These are phyloP conservation scores for Glycine soja DNA, from an alignment of 306 rosid genomes.

Conservation along the genomic window DNA sequence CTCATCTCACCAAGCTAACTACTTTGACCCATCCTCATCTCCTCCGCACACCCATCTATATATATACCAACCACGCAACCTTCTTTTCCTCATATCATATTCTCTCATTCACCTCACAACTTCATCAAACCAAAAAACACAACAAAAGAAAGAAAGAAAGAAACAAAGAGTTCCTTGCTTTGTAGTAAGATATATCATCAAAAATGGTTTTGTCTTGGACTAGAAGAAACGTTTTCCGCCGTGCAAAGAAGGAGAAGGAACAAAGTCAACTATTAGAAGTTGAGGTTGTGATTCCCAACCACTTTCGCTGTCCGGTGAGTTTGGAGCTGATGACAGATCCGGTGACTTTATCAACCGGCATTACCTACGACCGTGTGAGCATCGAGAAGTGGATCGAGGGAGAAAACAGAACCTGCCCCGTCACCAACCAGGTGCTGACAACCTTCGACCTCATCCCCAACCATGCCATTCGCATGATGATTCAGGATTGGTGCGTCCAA, in stretches of 20 bases:
- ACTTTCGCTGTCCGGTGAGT: slow-evolving; percentile 78
- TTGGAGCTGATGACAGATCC: slow-evolving; percentile 88
- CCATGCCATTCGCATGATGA: slow-evolving; percentile 70
- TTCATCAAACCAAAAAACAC: too few relatives aligned
- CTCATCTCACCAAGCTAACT: not conserved
- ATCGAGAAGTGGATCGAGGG: slow-evolving; percentile 82
- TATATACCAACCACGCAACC: not conserved
- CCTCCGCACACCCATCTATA: not conserved
- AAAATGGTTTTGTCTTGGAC: slow-evolving; percentile 78
- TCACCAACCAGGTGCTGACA: slow-evolving; percentile 61
- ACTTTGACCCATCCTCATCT: slow-evolving; percentile 47
- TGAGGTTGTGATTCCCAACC: slow-evolving; percentile 63
- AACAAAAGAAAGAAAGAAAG: not conserved
- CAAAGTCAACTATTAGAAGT: slow-evolving; percentile 40
- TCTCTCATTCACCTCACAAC: too few relatives aligned
- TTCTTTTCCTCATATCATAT: not conserved
- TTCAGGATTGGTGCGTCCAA: slow-evolving; percentile 89
- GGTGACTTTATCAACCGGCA: slow-evolving; percentile 76
- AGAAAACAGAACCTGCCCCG: slow-evolving; percentile 71
- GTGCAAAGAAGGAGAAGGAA: slow-evolving; percentile 43
- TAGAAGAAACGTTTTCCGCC: slow-evolving; percentile 54
- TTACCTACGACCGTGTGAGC: slow-evolving; percentile 81
- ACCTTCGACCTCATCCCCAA: slow-evolving; percentile 73
- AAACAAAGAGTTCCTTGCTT: not conserved
- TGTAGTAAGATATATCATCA: not conserved